Conservation (phyloP, 768 basidiomycete genomes). For the Brasilioporus rufonigricans region DNA sequence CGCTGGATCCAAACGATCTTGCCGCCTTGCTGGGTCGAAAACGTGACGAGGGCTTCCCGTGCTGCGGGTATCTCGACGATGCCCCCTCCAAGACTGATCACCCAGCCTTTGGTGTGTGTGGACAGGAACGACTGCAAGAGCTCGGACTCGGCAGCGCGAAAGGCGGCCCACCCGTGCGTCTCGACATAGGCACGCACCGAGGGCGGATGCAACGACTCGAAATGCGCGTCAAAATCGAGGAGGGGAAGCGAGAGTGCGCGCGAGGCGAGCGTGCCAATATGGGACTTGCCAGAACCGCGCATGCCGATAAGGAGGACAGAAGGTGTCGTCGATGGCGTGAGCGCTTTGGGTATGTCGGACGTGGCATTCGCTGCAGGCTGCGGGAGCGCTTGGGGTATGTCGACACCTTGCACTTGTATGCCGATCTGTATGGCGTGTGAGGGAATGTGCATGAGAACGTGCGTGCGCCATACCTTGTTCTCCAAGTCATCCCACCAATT, state of each 20-base stretch:
- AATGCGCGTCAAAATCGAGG: slow-evolving; percentile 83
- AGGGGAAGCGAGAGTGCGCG: slow-evolving; percentile 66
- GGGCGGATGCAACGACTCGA: slow-evolving; percentile 60
- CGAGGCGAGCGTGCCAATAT: slow-evolving; percentile 78
- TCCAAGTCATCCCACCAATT: slow-evolving; percentile 99
- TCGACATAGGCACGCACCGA: slow-evolving; percentile 75
- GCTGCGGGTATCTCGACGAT: slow-evolving; percentile 85
- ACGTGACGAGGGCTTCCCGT: slow-evolving; percentile 67
- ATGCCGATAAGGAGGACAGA: slow-evolving; percentile 87
- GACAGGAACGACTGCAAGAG: slow-evolving; percentile 67
- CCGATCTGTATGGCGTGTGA: slow-evolving; percentile 62
- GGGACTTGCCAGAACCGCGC: slow-evolving; percentile 96
- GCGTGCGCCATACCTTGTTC: slow-evolving; percentile 67
- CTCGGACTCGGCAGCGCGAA: slow-evolving; percentile 76
- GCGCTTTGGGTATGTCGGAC: slow-evolving; percentile 20
- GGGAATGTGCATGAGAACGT: neutral
- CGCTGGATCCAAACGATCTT: slow-evolving; percentile 85
- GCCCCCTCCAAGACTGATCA: slow-evolving; percentile 92
- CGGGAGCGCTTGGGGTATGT: slow-evolving; percentile 46
- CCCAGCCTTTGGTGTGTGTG: slow-evolving; percentile 52
- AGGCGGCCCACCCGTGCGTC: slow-evolving; percentile 84
- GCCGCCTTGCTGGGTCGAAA: slow-evolving; percentile 52
- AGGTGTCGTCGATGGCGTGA: slow-evolving; percentile 36
- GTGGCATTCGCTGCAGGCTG: slow-evolving; percentile 40
- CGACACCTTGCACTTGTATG: slow-evolving; percentile 81